A percentile compares a stretch with the other conserved stretches of the same genome.
These are phyloP conservation scores for Xylaria sp. DNA, from an alignment of 2,329 filamentous ascomycete species.

Conservation along the genomic window DNA sequence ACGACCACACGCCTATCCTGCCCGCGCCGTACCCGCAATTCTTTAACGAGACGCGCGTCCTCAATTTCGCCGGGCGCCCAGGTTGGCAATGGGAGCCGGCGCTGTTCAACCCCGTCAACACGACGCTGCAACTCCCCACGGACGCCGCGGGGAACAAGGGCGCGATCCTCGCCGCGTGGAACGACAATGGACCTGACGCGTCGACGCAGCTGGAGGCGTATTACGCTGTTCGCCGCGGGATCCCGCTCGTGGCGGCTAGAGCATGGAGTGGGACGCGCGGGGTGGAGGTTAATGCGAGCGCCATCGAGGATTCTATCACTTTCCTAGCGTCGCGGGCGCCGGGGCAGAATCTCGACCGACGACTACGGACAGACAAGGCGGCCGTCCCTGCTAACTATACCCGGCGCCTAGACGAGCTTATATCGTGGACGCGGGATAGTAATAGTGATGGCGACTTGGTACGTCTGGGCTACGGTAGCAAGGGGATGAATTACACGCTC, in stretches of 20 bases:
- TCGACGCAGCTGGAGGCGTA: conserved; percentile 61
- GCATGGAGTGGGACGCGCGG: conserved; percentile 57
- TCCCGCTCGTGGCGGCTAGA: conserved; percentile 56
- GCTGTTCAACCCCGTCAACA: conserved; percentile 57
- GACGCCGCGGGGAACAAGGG: conserved; percentile 48
- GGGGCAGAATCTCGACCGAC: conserved; percentile 58
- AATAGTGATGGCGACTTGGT: conserved; percentile 32
- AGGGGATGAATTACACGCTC: conserved; percentile 60
- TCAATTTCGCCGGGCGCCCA: conserved; percentile 56
- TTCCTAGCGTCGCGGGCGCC: conserved; percentile 54
- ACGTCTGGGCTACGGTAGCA: conserved; percentile 53
- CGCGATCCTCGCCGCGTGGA: conserved; percentile 59
- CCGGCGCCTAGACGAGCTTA: conserved; percentile 38
- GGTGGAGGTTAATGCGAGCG: conserved; percentile 44
- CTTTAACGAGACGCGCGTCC: conserved; percentile 57
- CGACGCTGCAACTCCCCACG: conserved; percentile 52
- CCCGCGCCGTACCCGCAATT: conserved; percentile 60
- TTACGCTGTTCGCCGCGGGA: conserved; percentile 58
- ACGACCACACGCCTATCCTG: conserved; percentile 59
- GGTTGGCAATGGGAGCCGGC: conserved; percentile 60
- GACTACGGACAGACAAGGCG: conserved; percentile 28
- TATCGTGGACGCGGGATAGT: conserved; percentile 31
- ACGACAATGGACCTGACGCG: conserved; percentile 61
- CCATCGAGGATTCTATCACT: conserved; percentile 51
- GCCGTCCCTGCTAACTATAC: not conserved